phyloP scores from a whole-genome alignment of 1,284 basidiomycete genomes.

The Moesziomyces parantarcticus region DNA sequence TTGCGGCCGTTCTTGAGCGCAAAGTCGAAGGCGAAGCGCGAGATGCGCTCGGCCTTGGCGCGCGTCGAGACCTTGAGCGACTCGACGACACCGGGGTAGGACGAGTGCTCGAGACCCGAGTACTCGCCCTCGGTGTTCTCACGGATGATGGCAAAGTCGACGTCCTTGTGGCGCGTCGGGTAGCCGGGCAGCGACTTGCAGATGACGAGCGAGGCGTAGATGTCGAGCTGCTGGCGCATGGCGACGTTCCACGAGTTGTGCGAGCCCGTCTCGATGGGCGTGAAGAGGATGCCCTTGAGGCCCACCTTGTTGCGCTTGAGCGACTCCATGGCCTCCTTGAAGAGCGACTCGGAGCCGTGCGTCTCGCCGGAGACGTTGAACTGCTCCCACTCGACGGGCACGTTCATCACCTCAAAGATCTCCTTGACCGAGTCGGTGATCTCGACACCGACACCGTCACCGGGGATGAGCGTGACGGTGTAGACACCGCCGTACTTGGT shows the following conservation, averaged over 20 bases:
- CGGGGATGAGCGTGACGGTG: conserved; percentile 68
- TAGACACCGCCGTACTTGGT: conserved; percentile 92
- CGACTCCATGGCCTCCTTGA: conserved; percentile 90
- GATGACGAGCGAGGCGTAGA: conserved; percentile 96
- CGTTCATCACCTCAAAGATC: conserved; percentile 96
- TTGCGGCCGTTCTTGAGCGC: conserved; percentile 98
- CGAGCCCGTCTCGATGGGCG: conserved; percentile 92
- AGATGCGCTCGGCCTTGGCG: conserved; percentile 95
- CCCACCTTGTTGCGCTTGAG: conserved; percentile 98
- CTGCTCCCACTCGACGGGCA: conserved; percentile 99
- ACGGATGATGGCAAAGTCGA: conserved; percentile 99
- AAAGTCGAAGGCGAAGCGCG: conserved; percentile 98
- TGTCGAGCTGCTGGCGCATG: conserved; percentile 99
- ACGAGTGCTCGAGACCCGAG: conserved; percentile 93
- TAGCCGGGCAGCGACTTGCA: conserved; percentile 99
- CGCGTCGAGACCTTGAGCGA: conserved; percentile 96
- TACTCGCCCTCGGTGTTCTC: conserved; percentile 99
- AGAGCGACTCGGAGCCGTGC: conserved; percentile 89
- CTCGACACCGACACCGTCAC: conserved; percentile 82
- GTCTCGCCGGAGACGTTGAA: conserved; percentile 98
- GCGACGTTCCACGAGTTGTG: conserved; percentile 99
- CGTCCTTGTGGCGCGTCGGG: conserved; percentile 93
- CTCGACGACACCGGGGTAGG: conserved; percentile 98
- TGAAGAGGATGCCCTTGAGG: conserved; percentile 98
- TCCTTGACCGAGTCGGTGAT: conserved; percentile 99